These are phyloP conservation scores for Kwoniella sp. DNA, from an alignment of 768 basidiomycete species.

Conservation along the genomic window DNA sequence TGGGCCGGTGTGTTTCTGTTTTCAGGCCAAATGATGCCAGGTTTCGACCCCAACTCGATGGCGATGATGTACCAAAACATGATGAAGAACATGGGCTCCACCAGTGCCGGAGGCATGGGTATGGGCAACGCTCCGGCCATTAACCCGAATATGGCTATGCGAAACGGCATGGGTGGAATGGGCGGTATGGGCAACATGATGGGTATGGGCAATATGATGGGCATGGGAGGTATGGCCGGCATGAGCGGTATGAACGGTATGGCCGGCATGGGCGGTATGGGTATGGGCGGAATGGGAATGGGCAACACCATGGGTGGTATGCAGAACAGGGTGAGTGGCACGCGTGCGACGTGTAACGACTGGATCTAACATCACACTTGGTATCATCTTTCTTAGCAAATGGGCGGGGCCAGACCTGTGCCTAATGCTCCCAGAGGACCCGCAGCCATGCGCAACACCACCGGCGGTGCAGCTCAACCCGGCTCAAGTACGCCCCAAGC, in stretches of 20 bases:
- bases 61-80: slow-evolving; percentile 90
- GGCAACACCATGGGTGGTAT: slow-evolving; percentile 28
- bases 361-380: background rate
- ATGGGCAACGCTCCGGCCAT: slow-evolving; percentile 51
- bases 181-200: slow-evolving; percentile 31
- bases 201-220: slow-evolving; percentile 38
- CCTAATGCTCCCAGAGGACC: slow-evolving; percentile 54
- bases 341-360: background rate
- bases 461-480: slow-evolving; percentile 2
- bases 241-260: slow-evolving; percentile 55
- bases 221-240: slow-evolving; percentile 51
- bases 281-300: slow-evolving; percentile 31
- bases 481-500: slow-evolving; percentile 19
- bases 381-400: background rate
- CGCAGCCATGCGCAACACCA: slow-evolving; percentile 50
- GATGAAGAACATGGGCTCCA: slow-evolving; percentile 55
- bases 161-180: slow-evolving; percentile 31
- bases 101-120: background rate
- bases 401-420: slow-evolving; percentile 28
- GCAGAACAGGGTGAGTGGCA: slow-evolving; percentile 22
- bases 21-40: slow-evolving; percentile 56
- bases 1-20: background rate
- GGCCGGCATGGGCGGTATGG: slow-evolving; percentile 33
- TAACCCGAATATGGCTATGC: slow-evolving; percentile 50
- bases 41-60: slow-evolving; percentile 86